Evolutionary conservation across 495 filamentous ascomycete species (phyloP), one percentile per base, ranked within the genome.

Genomic region (Durotheca rogersii): DNA sequence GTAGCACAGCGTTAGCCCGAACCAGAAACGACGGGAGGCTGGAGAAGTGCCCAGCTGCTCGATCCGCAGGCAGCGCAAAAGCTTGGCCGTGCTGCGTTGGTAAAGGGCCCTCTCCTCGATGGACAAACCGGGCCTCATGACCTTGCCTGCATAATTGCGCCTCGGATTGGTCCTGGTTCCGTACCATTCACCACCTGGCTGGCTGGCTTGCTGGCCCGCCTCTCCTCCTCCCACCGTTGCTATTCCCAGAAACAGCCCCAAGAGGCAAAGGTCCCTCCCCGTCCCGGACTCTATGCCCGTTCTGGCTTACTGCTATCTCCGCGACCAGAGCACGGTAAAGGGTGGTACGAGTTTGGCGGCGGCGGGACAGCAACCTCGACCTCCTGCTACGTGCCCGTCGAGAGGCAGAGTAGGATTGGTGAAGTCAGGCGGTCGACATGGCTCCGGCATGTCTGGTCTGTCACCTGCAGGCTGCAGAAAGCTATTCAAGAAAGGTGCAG

Each of bases 391-490:
- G n/a, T n/a, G n/a, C n/a, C n/a, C n/a, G 45, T 34, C 34, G 30
- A 19, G 45, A 33, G 34, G 27, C 46, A 33, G 36, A 17, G 33
- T 37, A 33, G 46, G n/a, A 37, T 35, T 16, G 12, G 34, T 18
- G 25, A 44, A 50, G 18, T 14, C 41, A 29, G 32, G 41, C 17
- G 27, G 18, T 50, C 32, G 47, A 40, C 19, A 33, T 45, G 31
- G 31, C 20, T 14, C 20, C 42, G 35, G 27, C 25, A 39, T 32
- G 39, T 16, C 39, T 41, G 49, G 41, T 51, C 41, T 59, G 25
- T 51, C 45, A 43, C 51, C 37, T 59, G 56, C 50, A 51, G 44
- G 21, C 21, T 49, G 40, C 45, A 53, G 41, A 54, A n/a, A 36
- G 45, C 36, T 29, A 53, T 49, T 31, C 14, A 48, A 39, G 19